Percentiles rank a stretch among this genome's conserved stretches.
These are phyloP conservation scores for Cercophora sp. DNA, from an alignment of 495 filamentous ascomycete genomes.

Conservation along the genomic window DNA sequence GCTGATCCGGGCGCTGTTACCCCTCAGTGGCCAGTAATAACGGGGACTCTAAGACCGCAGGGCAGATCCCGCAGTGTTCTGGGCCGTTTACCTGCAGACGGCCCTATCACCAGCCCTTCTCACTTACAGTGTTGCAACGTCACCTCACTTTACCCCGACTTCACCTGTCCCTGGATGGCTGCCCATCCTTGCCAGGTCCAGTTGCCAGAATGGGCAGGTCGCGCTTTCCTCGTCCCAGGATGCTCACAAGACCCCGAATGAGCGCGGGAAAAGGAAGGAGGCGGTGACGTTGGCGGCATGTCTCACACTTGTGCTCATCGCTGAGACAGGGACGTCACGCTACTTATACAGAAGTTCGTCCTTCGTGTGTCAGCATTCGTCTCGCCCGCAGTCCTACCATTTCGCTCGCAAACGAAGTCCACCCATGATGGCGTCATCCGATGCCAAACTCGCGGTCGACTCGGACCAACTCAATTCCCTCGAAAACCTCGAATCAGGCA, in stretches of 20 bases:
- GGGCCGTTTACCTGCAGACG: neutral
- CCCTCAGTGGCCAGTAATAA: too few species aligned
- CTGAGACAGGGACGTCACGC: too few species aligned
- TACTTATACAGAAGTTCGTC: too few species aligned
- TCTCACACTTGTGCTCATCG: too few species aligned
- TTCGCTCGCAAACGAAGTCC: neutral
- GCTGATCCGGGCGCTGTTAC: too few species aligned
- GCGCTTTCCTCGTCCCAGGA: neutral
- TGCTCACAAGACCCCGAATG: neutral
- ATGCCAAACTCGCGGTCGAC: conserved; percentile 1
- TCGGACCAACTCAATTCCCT: conserved; percentile 8
- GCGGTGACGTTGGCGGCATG: too few species aligned
- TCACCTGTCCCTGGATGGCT: neutral
- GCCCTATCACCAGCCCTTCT: neutral
- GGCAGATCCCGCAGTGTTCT: neutral
- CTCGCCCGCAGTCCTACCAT: neutral
- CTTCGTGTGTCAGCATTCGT: too few species aligned
- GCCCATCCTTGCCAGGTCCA: neutral
- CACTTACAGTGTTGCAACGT: neutral
- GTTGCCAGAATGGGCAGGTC: neutral
- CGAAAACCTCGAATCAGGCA: conserved; percentile 6
- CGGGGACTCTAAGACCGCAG: neutral
- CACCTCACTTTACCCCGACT: neutral
- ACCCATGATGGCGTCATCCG: neutral
- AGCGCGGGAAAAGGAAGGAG: neutral